Evolutionary conservation across 306 rosid genomes (phyloP).

Genomic region (Cajanus cajan): DNA sequence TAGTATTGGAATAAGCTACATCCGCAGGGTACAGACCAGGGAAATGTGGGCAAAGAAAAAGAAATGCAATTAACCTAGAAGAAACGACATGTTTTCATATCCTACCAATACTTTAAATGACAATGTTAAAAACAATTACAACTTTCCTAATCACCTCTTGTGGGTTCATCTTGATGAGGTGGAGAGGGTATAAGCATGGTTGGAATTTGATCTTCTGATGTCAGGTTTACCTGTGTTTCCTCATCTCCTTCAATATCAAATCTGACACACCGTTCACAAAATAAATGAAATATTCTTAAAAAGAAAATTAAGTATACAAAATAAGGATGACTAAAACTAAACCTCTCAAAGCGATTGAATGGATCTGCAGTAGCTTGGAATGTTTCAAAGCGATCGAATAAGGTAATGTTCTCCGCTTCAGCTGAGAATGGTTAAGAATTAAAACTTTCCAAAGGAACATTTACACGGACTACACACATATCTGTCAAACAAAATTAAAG

Average conservation of each 20-base stretch:
- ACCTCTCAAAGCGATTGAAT: slow-evolving; percentile 70
- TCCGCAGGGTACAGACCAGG: neutral
- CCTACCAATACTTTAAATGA: neutral
- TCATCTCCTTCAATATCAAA: slow-evolving; percentile 77
- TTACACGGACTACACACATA: neutral
- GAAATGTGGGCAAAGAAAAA: neutral
- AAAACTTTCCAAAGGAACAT: slow-evolving; percentile 20
- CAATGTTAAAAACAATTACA: neutral
- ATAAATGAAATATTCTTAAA: slow-evolving; percentile 4
- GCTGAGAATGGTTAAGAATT: slow-evolving; percentile 47
- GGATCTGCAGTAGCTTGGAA: slow-evolving; percentile 43
- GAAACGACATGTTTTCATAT: neutral
- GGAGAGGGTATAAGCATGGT: slow-evolving; percentile 51
- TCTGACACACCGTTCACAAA: slow-evolving; percentile 43
- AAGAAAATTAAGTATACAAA: neutral
- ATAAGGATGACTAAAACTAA: slow-evolving; percentile 14
- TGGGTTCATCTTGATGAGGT: slow-evolving; percentile 46
- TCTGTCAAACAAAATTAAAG: slow-evolving; percentile 14
- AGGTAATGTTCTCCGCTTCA: slow-evolving; percentile 64
- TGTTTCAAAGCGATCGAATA: slow-evolving; percentile 52
- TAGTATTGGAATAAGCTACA: neutral
- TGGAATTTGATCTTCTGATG: slow-evolving; percentile 54
- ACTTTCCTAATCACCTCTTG: slow-evolving; percentile 40
- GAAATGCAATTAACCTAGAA: neutral
- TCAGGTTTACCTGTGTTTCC: slow-evolving; percentile 45